Evolutionary conservation across 1,139 yeast genomes (phyloP).

Genomic region (Yamadazyma diddensiae): DNA sequence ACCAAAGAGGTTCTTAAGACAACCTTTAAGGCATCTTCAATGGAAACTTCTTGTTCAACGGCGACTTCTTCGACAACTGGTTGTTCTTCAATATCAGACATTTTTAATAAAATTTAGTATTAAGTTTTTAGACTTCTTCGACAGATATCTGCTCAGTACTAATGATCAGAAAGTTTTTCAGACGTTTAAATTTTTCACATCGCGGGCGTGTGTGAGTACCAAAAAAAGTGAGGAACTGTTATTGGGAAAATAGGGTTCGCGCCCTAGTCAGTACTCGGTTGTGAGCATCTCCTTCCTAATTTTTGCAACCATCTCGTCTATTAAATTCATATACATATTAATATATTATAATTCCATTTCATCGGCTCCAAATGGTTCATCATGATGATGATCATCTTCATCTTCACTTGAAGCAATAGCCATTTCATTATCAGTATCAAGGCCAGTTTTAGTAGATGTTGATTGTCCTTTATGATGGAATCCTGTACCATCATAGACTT

Average conservation of each 20-base stretch:
- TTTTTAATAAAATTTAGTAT: conserved; percentile 20
- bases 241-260: conserved; percentile 3
- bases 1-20: conserved; percentile 97
- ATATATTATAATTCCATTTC: conserved; percentile 54
- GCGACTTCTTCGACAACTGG: conserved; percentile 83
- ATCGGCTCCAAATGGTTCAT: conserved; percentile 57
- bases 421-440: conserved; percentile 26
- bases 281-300: too few relatives aligned
- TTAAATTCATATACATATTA: neutral
- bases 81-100: conserved; percentile 89
- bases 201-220: conserved; percentile 4
- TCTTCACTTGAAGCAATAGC: conserved; percentile 46
- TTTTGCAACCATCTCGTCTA: neutral
- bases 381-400: conserved; percentile 27
- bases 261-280: conserved; percentile 9
- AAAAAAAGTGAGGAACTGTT: neutral
- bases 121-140: conserved; percentile 71
- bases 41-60: conserved; percentile 88
- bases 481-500: conserved; percentile 23
- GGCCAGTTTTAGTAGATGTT: conserved; percentile 4
- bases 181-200: conserved; percentile 7
- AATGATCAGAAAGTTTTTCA: conserved; percentile 4
- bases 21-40: conserved; percentile 98
- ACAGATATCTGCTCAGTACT: conserved; percentile 83
- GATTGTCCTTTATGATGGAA: conserved; percentile 15